Conservation (phyloP, 495 filamentous ascomycete species). For the Trichoderma parareesei region DNA sequence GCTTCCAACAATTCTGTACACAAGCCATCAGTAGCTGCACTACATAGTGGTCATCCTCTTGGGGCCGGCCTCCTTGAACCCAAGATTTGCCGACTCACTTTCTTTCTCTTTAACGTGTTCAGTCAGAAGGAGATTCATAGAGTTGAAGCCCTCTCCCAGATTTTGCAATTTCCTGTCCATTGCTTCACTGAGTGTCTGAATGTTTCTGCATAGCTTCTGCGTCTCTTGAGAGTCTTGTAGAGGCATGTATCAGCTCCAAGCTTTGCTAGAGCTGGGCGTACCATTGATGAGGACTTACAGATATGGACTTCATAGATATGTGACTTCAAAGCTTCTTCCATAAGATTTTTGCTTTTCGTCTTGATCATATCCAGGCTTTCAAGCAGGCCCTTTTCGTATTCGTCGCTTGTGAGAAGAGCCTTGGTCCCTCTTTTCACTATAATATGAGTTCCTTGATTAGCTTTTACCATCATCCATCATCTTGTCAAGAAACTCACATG, state of each 20-base stretch:
- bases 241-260: background rate
- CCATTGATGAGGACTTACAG: background rate
- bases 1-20: no score
- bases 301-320: conserved; percentile 6
- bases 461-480: background rate
- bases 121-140: background rate
- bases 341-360: conserved; percentile 6
- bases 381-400: background rate
- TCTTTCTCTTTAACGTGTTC: background rate
- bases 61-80: no score
- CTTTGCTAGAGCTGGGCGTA: background rate
- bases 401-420: background rate
- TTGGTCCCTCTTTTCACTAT: background rate
- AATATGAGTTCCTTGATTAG: background rate
- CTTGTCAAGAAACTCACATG: background rate
- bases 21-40: no score
- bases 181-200: no score
- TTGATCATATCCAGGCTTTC: background rate
- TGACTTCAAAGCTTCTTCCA: conserved; percentile 10
- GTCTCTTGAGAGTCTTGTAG: background rate
- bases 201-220: background rate
- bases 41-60: no score
- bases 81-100: background rate
- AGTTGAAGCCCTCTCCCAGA: background rate
- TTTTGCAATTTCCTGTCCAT: background rate